Percentiles rank a stretch among this genome's conserved stretches.
Conservation (phyloP, 768 basidiomycete genomes). For the Boletus rubropictus region DNA sequence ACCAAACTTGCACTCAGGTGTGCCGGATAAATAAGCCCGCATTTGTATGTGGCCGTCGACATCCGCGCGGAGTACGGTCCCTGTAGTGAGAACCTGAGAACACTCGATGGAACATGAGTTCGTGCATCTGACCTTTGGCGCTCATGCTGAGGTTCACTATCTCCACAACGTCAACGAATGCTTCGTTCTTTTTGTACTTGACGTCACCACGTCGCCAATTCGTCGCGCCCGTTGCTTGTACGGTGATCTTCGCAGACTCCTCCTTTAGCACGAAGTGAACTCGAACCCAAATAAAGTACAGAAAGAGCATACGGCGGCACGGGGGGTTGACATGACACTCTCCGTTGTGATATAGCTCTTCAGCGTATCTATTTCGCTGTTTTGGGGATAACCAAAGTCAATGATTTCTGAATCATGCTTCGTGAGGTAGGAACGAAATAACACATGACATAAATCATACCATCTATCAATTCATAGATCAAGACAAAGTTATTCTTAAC, state of each 20-base stretch:
- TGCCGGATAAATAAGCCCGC: constrained; percentile 95
- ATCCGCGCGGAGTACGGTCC: constrained; percentile 87
- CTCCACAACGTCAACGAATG: constrained; percentile 99
- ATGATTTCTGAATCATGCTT: constrained; percentile 68
- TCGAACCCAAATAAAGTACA: not conserved
- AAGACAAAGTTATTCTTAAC: constrained; percentile 99
- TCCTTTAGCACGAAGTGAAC: constrained; percentile 48
- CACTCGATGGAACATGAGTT: not conserved
- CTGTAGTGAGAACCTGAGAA: constrained; percentile 35
- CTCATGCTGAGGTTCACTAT: constrained; percentile 96
- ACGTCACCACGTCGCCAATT: constrained; percentile 95
- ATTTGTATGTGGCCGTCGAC: constrained; percentile 98
- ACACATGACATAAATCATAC: constrained; percentile 37
- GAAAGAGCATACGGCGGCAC: constrained; percentile 59
- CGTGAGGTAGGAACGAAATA: constrained; percentile 6
- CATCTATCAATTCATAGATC: constrained; percentile 97
- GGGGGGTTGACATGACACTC: constrained; percentile 82
- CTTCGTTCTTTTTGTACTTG: constrained; percentile 99
- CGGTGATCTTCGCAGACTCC: constrained; percentile 95
- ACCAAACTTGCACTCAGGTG: constrained; percentile 98
- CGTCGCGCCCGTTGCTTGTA: constrained; percentile 93
- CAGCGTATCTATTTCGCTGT: constrained; percentile 95
- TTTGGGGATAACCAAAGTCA: constrained; percentile 99
- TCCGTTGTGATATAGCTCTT: constrained; percentile 99
- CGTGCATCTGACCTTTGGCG: constrained; percentile 59